phyloP scores from a whole-genome alignment of 768 basidiomycete species.

The Leucocoprinus sp. region DNA sequence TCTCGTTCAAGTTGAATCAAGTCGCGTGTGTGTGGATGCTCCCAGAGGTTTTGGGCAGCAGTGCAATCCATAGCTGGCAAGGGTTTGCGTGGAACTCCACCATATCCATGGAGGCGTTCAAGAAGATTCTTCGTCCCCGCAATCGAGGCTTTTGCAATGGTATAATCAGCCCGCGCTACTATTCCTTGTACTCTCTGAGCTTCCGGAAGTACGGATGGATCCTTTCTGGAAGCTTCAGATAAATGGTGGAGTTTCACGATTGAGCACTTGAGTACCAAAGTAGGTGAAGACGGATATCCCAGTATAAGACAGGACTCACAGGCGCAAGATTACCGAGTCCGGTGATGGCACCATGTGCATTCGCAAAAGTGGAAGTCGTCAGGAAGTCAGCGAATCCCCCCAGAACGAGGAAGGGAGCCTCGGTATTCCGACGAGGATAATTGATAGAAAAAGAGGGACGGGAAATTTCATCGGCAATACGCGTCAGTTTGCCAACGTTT shows the following conservation, averaged over 20 bases:
- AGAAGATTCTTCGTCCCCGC: conserved; percentile 79
- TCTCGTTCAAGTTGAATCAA: conserved; percentile 57
- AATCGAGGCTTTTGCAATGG: conserved; percentile 69
- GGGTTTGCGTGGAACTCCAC: conserved; percentile 72
- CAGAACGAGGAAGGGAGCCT: conserved; percentile 72
- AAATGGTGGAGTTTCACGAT: conserved; percentile 54
- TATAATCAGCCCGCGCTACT: conserved; percentile 72
- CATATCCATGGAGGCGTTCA: conserved; percentile 71
- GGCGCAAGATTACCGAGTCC: conserved; percentile 83
- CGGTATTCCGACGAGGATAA: conserved; percentile 60
- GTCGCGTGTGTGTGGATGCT: conserved; percentile 63
- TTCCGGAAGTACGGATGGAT: conserved; percentile 52
- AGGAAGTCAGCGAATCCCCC: conserved; percentile 86
- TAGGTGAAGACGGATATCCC: not conserved
- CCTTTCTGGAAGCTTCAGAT: conserved; percentile 44
- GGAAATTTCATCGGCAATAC: conserved; percentile 66
- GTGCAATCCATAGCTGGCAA: conserved; percentile 54
- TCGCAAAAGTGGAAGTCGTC: conserved; percentile 59
- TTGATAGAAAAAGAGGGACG: conserved; percentile 42
- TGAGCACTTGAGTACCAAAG: conserved; percentile 36
- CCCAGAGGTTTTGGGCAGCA: conserved; percentile 57
- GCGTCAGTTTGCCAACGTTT: conserved; percentile 85
- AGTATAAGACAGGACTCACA: conserved; percentile 27
- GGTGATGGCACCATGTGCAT: conserved; percentile 84
- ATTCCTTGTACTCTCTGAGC: conserved; percentile 75